Evolutionary conservation across 2,329 filamentous ascomycete species (phyloP), one percentile per base, ranked within the genome.

Genomic region (Purpureocillium takamizusanense): DNA sequence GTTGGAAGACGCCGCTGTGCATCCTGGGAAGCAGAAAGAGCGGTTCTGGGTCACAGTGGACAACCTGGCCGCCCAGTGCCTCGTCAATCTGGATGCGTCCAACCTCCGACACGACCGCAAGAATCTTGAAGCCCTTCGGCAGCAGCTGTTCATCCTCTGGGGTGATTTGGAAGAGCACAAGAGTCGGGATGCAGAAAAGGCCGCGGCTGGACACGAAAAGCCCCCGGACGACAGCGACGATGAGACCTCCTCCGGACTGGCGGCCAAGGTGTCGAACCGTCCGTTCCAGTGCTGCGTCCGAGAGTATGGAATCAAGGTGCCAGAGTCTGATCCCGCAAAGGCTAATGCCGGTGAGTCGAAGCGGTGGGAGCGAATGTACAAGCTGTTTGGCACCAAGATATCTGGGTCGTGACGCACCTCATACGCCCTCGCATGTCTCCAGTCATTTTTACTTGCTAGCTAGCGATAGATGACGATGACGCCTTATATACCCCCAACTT

Each of bases 121-220:
- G 0, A 51, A 61, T 1, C 62, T 92, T 1, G 54, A 50, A 3
- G 45, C 56, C 7, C 61, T 95, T 4, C 73, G 76, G 36, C 76
- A 94, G 48, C 80, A 74, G 48, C 66, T 95, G 39, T 90, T 82
- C 54, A 64, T 77, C 28, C 67, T 95, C 2, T 97, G 90, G 89
- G 90, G 90, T 2, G 76, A 95, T 43, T 66, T 95, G 1, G 80
- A 89, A 53, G 86, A 94, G 54, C 57, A 65, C 35, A 86, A 84
- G 53, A 50, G 51, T 2, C 55, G 49, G 15, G 58, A 43, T 37
- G 31, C 46, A 38, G 43, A 44, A 40, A 42, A 48, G 30, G 52
- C 50, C 35, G 51, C 10, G 10, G 25, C 12, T n/a, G 11, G 17
- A 21, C 17, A 58, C n/a, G 50, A 51, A 7, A 12, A 30, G 16